Evolutionary conservation across 257 asterid species (phyloP).

Genomic region (Przewalskia tangutica): DNA sequence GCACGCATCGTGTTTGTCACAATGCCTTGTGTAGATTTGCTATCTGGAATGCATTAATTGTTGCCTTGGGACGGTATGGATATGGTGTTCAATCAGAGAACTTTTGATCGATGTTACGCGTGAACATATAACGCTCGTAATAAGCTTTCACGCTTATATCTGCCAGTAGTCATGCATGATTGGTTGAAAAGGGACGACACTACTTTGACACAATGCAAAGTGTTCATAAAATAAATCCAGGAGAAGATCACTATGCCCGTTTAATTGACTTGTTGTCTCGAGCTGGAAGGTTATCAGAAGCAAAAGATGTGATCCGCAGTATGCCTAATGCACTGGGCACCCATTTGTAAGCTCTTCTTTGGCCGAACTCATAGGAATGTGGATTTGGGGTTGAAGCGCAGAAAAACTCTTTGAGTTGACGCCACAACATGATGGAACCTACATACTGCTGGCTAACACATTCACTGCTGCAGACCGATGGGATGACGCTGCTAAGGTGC

Average conservation of each 20-base stretch:
- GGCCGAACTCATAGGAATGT: conserved; percentile 50
- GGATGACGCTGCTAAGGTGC: conserved; percentile 41
- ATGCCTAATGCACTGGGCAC: conserved; percentile 61
- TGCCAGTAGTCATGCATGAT: conserved; percentile 67
- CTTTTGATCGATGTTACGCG: conserved; percentile 45
- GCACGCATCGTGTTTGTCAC: conserved; percentile 34
- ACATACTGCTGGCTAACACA: conserved; percentile 54
- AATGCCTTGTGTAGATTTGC: conserved; percentile 50
- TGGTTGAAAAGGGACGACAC: conserved; percentile 43
- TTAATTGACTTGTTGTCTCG: conserved; percentile 51
- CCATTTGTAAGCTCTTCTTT: conserved; percentile 57
- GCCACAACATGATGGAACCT: conserved; percentile 68
- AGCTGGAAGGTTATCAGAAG: conserved; percentile 50
- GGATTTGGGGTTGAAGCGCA: conserved; percentile 58
- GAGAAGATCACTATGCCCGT: conserved; percentile 71
- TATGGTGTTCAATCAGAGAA: conserved; percentile 36
- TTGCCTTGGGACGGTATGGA: conserved; percentile 67
- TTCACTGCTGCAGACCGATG: conserved; percentile 49
- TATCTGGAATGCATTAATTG: conserved; percentile 78
- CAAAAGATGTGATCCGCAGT: conserved; percentile 29
- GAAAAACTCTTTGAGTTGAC: conserved; percentile 44
- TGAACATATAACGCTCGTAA: conserved; percentile 52
- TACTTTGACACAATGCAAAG: conserved; percentile 38
- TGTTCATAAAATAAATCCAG: conserved; percentile 37
- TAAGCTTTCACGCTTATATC: conserved; percentile 53